phyloP scores from a whole-genome alignment of 305 asterid species.

The Fraxinus ornus region DNA sequence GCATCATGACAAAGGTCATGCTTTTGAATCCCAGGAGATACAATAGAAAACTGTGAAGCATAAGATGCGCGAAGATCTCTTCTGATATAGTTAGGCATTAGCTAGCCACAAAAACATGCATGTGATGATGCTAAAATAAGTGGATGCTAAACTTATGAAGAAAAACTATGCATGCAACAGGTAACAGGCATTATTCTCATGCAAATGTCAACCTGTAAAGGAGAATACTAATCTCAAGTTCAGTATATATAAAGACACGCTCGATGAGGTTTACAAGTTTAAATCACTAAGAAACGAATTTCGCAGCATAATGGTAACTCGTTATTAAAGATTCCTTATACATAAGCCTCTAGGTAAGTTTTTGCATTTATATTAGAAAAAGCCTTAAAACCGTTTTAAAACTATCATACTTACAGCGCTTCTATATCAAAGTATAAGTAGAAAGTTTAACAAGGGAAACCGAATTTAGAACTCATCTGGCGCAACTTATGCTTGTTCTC shows the following conservation, averaged over 20 bases:
- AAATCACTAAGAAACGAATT: neutral
- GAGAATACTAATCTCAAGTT: neutral
- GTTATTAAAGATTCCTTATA: constrained; percentile 38
- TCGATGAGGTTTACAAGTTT: neutral
- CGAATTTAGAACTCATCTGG: constrained; percentile 30
- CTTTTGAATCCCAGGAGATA: neutral
- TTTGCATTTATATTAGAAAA: constrained; percentile 10
- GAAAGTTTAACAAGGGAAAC: constrained; percentile 17
- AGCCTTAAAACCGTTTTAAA: constrained; percentile 28
- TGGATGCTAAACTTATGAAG: neutral
- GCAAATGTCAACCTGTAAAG: neutral
- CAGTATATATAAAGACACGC: neutral
- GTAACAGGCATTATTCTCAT: neutral
- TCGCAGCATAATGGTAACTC: constrained; percentile 25
- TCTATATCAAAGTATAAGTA: constrained; percentile 24
- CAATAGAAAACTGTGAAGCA: neutral
- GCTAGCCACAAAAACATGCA: neutral
- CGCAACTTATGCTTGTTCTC: neutral
- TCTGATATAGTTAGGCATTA: neutral
- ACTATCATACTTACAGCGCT: constrained; percentile 27
- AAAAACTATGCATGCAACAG: neutral
- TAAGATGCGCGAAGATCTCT: neutral
- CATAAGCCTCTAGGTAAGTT: constrained; percentile 33
- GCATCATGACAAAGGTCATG: neutral
- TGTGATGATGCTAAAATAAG: neutral